phyloP scores from a whole-genome alignment of 2,329 filamentous ascomycete genomes.

The Fusarium clavum region DNA sequence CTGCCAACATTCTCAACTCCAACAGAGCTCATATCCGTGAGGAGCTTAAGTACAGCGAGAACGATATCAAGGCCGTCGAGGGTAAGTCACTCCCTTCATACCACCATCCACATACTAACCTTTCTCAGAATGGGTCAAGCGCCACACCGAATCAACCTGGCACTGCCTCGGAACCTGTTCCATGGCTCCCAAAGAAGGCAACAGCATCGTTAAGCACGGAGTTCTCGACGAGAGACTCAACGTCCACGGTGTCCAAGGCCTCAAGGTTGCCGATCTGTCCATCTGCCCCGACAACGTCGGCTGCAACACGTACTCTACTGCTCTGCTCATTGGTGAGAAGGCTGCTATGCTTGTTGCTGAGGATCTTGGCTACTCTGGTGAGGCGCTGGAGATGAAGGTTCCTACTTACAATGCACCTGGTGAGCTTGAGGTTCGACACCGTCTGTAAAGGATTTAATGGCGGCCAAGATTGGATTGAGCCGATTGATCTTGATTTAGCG shows the following conservation, averaged over 20 bases:
- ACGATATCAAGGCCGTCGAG: conserved; percentile 74
- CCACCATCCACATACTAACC: not conserved
- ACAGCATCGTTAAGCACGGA: conserved; percentile 83
- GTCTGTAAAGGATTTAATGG: conserved; percentile 50
- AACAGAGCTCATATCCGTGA: conserved; percentile 70
- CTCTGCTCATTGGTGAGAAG: conserved; percentile 32
- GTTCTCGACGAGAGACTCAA: conserved; percentile 82
- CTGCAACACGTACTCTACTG: conserved; percentile 67
- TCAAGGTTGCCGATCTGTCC: conserved; percentile 81
- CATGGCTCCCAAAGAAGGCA: conserved; percentile 81
- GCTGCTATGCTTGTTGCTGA: conserved; percentile 75
- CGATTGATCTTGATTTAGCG: conserved; percentile 22
- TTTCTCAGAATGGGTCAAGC: conserved; percentile 70
- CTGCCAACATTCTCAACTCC: conserved; percentile 66
- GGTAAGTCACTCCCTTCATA: conserved; percentile 44
- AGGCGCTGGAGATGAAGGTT: conserved; percentile 81
- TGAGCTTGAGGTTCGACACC: conserved; percentile 55
- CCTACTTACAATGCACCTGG: conserved; percentile 70
- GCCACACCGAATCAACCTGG: conserved; percentile 77
- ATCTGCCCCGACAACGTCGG: conserved; percentile 85
- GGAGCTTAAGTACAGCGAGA: conserved; percentile 73
- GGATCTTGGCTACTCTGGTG: conserved; percentile 79
- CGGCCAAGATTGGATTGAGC: conserved; percentile 12
- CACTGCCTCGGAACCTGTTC: conserved; percentile 71
- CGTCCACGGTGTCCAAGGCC: conserved; percentile 79